A percentile compares a stretch with the other conserved stretches of the same genome.
phyloP scores from a whole-genome alignment of 192 early-diverging fungal species.

The Phlyctochytrium arcticum region DNA sequence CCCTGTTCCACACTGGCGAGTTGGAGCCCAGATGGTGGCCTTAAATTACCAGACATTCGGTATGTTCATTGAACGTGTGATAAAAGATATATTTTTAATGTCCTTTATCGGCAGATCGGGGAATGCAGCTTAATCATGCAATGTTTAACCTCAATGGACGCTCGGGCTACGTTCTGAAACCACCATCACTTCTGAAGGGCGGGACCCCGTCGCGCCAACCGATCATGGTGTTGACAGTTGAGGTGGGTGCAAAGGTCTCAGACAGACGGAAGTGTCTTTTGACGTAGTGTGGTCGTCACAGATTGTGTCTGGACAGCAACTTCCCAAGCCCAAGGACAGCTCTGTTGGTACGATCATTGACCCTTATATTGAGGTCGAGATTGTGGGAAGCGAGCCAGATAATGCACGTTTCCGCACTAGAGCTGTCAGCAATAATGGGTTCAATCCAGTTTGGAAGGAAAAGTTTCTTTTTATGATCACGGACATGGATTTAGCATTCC shows the following conservation, averaged over 20 bases:
- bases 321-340: slow-evolving; percentile 59
- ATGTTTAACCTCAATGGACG: slow-evolving; percentile 70
- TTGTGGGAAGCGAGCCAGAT: slow-evolving; percentile 35
- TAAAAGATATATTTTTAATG: not conserved
- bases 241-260: no score
- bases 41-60: slow-evolving; percentile 84
- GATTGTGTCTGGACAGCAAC: slow-evolving; percentile 68
- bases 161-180: slow-evolving; percentile 83
- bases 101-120: slow-evolving; percentile 43
- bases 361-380: slow-evolving; percentile 61
- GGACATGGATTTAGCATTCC: slow-evolving; percentile 40
- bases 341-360: slow-evolving; percentile 47
- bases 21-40: slow-evolving; percentile 82
- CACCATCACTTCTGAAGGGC: slow-evolving; percentile 33
- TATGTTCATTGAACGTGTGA: slow-evolving; percentile 16
- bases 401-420: slow-evolving; percentile 47
- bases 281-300: no score
- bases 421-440: slow-evolving; percentile 53
- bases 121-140: slow-evolving; percentile 81
- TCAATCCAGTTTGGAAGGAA: slow-evolving; percentile 53
- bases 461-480: slow-evolving; percentile 36
- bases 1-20: slow-evolving; percentile 75
- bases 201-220: no score
- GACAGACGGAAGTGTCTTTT: no score
- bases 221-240: no score